These are phyloP conservation scores for Diaporthe ampelina DNA, from an alignment of 2,329 filamentous ascomycete genomes.

Conservation along the genomic window DNA sequence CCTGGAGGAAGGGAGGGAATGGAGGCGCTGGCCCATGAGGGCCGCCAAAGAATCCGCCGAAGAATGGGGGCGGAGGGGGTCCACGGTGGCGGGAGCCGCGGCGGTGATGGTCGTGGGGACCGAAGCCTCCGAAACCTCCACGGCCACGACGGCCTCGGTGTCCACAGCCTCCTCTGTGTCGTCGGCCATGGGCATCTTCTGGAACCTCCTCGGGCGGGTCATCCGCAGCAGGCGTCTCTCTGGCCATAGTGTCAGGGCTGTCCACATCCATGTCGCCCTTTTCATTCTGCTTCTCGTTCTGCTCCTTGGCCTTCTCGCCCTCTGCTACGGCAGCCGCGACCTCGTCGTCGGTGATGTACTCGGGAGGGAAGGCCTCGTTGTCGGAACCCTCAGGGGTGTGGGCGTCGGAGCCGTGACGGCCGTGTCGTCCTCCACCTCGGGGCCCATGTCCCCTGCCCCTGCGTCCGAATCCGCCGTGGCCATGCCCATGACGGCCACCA, in stretches of 20 bases:
- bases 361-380: slow-evolving; percentile 38
- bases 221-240: slow-evolving; percentile 45
- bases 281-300: slow-evolving; percentile 42
- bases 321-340: slow-evolving; percentile 36
- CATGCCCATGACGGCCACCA: slow-evolving; percentile 28
- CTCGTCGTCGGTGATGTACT: slow-evolving; percentile 41
- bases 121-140: slow-evolving; percentile 41
- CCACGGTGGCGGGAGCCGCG: slow-evolving; percentile 38
- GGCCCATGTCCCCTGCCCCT: slow-evolving; percentile 27
- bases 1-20: slow-evolving; percentile 31
- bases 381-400: slow-evolving; percentile 25
- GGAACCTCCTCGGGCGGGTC: slow-evolving; percentile 47
- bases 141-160: slow-evolving; percentile 42
- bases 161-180: slow-evolving; percentile 41
- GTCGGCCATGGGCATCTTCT: slow-evolving; percentile 32
- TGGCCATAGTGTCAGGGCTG: slow-evolving; percentile 52
- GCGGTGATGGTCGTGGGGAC: slow-evolving; percentile 39
- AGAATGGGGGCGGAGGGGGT: slow-evolving; percentile 45
- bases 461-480: slow-evolving; percentile 23
- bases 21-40: slow-evolving; percentile 32
- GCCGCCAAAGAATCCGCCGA: slow-evolving; percentile 41
- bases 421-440: slow-evolving; percentile 16
- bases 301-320: slow-evolving; percentile 29
- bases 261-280: slow-evolving; percentile 38
- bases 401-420: slow-evolving; percentile 16